Conservation (phyloP, 352 stramenopile genomes). For the Globisporangium cederbergense region DNA sequence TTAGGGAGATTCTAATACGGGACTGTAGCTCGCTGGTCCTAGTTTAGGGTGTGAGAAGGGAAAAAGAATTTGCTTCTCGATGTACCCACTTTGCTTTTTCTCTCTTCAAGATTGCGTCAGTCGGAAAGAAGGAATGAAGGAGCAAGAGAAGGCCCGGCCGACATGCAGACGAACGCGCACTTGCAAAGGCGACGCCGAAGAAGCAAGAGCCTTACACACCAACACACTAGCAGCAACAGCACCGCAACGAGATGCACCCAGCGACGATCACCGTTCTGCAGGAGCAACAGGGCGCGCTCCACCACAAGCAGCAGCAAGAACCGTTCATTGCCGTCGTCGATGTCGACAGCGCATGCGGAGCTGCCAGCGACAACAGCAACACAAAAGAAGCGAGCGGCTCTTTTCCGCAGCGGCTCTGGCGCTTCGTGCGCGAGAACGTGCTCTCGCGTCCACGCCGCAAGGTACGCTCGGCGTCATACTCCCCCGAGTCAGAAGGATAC, state of each 20-base stretch:
- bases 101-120: constrained; percentile 13
- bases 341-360: neutral
- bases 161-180: constrained; percentile 7
- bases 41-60: neutral
- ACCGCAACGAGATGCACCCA: constrained; percentile 6
- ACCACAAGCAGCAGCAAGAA: constrained; percentile 1
- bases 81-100: neutral
- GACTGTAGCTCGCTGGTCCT: neutral
- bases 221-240: neutral
- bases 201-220: neutral
- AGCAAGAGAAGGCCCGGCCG: neutral
- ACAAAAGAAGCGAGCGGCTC: neutral
- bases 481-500: neutral
- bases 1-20: too few relatives aligned
- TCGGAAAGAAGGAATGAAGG: neutral
- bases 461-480: constrained; percentile 19
- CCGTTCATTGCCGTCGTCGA: neutral
- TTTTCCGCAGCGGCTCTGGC: constrained; percentile 16
- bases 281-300: constrained; percentile 9
- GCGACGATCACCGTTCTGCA: constrained; percentile 5
- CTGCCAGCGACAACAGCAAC: neutral
- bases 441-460: neutral
- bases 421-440: constrained; percentile 13
- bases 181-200: neutral
- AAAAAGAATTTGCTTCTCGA: constrained; percentile 5